Conservation (phyloP, 106 monocot genomes). For the Dactylorhiza incarnata region DNA sequence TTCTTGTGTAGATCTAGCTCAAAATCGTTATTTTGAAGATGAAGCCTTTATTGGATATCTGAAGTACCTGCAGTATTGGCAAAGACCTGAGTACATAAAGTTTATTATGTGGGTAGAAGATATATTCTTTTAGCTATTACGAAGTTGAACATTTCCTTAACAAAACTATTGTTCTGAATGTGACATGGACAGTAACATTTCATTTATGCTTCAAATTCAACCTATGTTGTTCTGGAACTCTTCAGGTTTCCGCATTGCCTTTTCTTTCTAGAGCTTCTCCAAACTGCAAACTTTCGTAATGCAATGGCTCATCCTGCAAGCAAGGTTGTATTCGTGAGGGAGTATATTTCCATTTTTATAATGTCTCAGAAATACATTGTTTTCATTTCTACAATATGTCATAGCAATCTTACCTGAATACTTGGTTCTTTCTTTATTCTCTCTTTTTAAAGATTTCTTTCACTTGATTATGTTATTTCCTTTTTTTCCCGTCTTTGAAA, state of each 20-base stretch:
- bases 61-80: conserved; percentile 97
- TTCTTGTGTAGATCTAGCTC: conserved; percentile 64
- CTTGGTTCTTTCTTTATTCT: not conserved
- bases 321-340: conserved; percentile 47
- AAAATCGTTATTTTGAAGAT: conserved; percentile 96
- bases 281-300: conserved; percentile 89
- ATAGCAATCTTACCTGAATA: not conserved
- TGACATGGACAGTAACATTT: not conserved
- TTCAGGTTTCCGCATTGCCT: conserved; percentile 97
- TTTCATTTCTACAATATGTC: not conserved
- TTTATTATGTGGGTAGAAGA: conserved; percentile 71
- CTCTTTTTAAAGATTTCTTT: not conserved
- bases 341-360: not conserved
- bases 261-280: conserved; percentile 97
- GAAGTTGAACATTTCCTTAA: not conserved
- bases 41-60: conserved; percentile 97
- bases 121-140: not conserved
- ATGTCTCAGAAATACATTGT: not conserved
- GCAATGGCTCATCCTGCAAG: conserved; percentile 98
- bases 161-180: not conserved
- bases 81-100: conserved; percentile 79
- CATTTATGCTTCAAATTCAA: not conserved
- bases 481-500: not conserved
- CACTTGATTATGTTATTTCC: not conserved
- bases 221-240: not conserved